Evolutionary conservation across 2,329 filamentous ascomycete genomes (phyloP).

Genomic region (Claviceps arundinis): DNA sequence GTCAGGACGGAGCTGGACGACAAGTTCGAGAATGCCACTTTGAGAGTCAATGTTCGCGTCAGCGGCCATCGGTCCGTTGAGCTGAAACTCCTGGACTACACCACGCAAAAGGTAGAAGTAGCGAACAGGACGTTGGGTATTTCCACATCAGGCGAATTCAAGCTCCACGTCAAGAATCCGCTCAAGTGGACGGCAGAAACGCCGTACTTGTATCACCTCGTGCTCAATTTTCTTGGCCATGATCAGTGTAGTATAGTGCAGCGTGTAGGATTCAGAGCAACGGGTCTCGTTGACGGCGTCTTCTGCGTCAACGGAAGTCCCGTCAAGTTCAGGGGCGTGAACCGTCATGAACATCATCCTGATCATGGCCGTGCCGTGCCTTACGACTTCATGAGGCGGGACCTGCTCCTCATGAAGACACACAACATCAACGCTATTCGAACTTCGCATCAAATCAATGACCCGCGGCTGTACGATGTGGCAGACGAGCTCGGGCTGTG

Average conservation of each 20-base stretch:
- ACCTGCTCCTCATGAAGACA: constrained; percentile 52
- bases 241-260: constrained; percentile 30
- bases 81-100: constrained; percentile 23
- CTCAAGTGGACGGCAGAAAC: constrained; percentile 58
- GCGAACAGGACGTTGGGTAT: constrained; percentile 13
- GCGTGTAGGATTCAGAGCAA: constrained; percentile 48
- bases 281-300: constrained; percentile 47
- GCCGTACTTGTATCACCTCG: constrained; percentile 45
- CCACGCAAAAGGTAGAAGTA: constrained; percentile 17
- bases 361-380: constrained; percentile 48
- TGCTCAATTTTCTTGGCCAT: constrained; percentile 20
- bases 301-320: constrained; percentile 52
- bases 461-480: constrained; percentile 45
- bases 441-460: constrained; percentile 53
- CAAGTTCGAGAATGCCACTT: constrained; percentile 37
- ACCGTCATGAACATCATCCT: constrained; percentile 58
- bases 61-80: constrained; percentile 19
- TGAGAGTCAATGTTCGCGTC: constrained; percentile 33
- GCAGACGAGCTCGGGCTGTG: constrained; percentile 51
- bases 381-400: constrained; percentile 43
- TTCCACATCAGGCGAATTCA: constrained; percentile 23
- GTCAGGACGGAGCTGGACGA: constrained; percentile 42
- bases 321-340: constrained; percentile 54
- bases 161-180: constrained; percentile 33
- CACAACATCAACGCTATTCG: constrained; percentile 60